A percentile compares a stretch with the other conserved stretches of the same genome.
These are phyloP conservation scores for Agastache rugosa DNA, from an alignment of 257 asterid species.

Conservation along the genomic window DNA sequence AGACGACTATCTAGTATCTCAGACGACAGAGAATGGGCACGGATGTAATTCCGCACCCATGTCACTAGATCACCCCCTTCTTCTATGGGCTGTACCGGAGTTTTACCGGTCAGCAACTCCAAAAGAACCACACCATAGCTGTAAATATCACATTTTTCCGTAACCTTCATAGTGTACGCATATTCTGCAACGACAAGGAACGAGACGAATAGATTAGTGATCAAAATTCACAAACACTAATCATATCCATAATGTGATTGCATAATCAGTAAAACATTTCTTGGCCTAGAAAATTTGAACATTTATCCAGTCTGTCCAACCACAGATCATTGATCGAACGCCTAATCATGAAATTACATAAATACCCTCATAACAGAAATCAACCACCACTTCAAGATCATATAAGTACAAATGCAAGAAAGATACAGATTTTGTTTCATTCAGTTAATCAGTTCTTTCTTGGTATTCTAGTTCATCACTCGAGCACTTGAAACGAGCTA, in stretches of 20 bases:
- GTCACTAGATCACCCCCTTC: conserved; percentile 91
- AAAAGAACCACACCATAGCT: conserved; percentile 89
- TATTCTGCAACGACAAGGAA: conserved; percentile 58
- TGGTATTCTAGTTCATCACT: too few relatives aligned
- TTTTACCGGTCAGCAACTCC: conserved; percentile 84
- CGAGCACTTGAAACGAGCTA: too few relatives aligned
- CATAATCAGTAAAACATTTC: background rate
- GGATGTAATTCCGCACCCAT: conserved; percentile 62
- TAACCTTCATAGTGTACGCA: conserved; percentile 92
- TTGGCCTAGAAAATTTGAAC: background rate
- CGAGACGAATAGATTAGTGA: background rate
- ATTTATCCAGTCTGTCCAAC: too few relatives aligned
- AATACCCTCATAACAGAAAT: background rate
- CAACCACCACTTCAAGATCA: background rate
- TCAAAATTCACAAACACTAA: background rate
- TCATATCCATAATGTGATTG: background rate
- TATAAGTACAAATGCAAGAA: background rate
- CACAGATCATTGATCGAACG: too few relatives aligned
- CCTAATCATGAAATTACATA: background rate
- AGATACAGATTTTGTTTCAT: too few relatives aligned
- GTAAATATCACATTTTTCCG: conserved; percentile 87
- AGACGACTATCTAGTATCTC: conserved; percentile 72
- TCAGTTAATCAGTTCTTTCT: too few relatives aligned
- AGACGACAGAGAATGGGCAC: conserved; percentile 60
- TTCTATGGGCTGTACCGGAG: conserved; percentile 90